These are phyloP conservation scores for Wallacemonas rigidus DNA, from an alignment of 208 protist species.

Conservation along the genomic window DNA sequence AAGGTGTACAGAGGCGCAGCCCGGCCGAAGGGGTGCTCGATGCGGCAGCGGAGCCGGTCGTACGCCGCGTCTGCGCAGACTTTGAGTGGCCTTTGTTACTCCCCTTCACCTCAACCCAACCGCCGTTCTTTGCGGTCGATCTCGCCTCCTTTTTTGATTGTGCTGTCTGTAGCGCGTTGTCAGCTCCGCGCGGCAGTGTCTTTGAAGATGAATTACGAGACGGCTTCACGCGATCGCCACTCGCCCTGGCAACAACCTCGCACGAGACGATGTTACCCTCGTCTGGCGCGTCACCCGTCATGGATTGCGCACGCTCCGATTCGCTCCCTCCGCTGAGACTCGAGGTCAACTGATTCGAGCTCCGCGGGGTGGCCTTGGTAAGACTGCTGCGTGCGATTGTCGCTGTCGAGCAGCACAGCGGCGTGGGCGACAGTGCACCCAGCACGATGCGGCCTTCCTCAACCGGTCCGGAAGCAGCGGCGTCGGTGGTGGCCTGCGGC, in stretches of 20 bases:
- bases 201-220: too few relatives aligned
- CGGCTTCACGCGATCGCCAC: too few relatives aligned
- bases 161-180: neutral
- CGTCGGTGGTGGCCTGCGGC: neutral
- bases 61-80: neutral
- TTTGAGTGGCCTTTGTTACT: neutral
- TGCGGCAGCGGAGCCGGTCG: neutral
- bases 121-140: neutral
- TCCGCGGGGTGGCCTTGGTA: neutral
- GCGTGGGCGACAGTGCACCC: neutral
- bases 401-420: neutral
- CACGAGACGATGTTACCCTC: too few relatives aligned
- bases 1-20: neutral
- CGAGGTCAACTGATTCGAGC: neutral
- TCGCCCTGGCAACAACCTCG: too few relatives aligned
- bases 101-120: conserved; percentile 15
- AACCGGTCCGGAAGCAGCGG: neutral
- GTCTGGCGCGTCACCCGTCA: neutral
- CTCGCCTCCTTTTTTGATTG: conserved; percentile 10
- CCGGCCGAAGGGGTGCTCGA: neutral
- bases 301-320: neutral
- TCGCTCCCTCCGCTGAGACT: neutral
- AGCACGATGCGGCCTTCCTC: neutral
- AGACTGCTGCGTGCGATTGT: neutral
- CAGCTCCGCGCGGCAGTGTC: too few relatives aligned